These are phyloP conservation scores for Coemansia sp. DNA, from an alignment of 192 early-diverging fungal species.

Conservation along the genomic window DNA sequence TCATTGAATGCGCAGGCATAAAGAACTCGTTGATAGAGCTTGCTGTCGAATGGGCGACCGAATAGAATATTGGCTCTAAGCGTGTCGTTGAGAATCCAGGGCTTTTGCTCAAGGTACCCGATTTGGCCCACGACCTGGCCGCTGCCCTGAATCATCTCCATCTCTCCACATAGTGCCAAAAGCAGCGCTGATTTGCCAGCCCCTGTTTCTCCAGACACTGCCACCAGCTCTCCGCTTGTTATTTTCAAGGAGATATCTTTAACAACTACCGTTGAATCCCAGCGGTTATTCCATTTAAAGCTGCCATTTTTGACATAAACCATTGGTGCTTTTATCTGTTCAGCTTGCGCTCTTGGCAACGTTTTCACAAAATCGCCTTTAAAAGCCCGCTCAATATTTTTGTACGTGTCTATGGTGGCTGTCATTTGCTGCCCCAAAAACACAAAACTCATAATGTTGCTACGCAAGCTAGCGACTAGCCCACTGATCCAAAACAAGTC, in stretches of 20 bases:
- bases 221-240: constrained; percentile 61
- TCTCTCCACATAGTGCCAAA: constrained; percentile 76
- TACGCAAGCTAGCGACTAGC: background rate
- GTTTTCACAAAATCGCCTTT: constrained; percentile 28
- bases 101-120: constrained; percentile 74
- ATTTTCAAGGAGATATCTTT: constrained; percentile 53
- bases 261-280: background rate
- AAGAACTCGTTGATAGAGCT: constrained; percentile 53
- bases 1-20: constrained; percentile 55
- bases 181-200: constrained; percentile 81
- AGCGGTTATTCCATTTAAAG: constrained; percentile 16
- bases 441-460: background rate
- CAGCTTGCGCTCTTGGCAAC: constrained; percentile 1
- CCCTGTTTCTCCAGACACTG: constrained; percentile 77
- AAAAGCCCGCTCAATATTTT: constrained; percentile 11
- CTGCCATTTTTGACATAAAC: constrained; percentile 15
- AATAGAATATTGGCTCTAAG: constrained; percentile 18
- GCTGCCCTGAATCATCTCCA: constrained; percentile 48
- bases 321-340: background rate
- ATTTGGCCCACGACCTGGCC: constrained; percentile 63
- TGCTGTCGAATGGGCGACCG: constrained; percentile 12
- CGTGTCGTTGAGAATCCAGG: constrained; percentile 61
- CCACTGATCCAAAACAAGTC: too few relatives aligned
- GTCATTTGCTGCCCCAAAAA: background rate
- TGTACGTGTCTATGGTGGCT: background rate